Percentiles rank a stretch among this genome's conserved stretches.
phyloP scores from a whole-genome alignment of 371 early-diverging fungal genomes.

The Coemansia sp. region DNA sequence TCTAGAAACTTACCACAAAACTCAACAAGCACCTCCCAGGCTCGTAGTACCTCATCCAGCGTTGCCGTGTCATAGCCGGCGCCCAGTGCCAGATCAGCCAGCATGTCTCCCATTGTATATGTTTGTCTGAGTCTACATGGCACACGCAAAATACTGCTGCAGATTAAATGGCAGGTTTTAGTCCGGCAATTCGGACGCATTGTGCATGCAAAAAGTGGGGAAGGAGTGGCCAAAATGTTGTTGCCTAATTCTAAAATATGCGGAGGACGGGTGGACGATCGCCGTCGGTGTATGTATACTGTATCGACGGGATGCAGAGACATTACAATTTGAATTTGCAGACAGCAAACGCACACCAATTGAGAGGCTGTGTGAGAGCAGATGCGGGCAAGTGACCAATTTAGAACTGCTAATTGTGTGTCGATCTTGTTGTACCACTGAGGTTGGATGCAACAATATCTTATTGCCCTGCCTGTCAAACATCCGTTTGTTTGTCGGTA shows the following conservation, averaged over 20 bases:
- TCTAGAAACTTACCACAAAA: constrained; percentile 5
- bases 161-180: neutral
- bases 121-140: neutral
- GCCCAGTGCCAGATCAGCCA: neutral
- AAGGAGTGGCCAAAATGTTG: neutral
- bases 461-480: no score
- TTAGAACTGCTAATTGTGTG: no score
- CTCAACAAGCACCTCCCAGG: constrained; percentile 4
- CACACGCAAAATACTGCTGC: neutral
- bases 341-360: neutral
- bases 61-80: neutral
- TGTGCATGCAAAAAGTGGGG: neutral
- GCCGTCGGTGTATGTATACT: neutral
- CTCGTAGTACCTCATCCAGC: neutral
- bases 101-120: constrained; percentile 1
- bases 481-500: no score
- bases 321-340: neutral
- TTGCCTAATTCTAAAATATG: neutral
- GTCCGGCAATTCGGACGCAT: neutral
- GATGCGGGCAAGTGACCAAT: neutral
- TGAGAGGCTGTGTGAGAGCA: neutral
- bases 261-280: neutral
- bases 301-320: neutral
- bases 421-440: no score
- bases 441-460: no score